These are phyloP conservation scores for Ophiocordyceps camponoti-saundersi DNA, from an alignment of 2,329 filamentous ascomycete species.

Conservation along the genomic window DNA sequence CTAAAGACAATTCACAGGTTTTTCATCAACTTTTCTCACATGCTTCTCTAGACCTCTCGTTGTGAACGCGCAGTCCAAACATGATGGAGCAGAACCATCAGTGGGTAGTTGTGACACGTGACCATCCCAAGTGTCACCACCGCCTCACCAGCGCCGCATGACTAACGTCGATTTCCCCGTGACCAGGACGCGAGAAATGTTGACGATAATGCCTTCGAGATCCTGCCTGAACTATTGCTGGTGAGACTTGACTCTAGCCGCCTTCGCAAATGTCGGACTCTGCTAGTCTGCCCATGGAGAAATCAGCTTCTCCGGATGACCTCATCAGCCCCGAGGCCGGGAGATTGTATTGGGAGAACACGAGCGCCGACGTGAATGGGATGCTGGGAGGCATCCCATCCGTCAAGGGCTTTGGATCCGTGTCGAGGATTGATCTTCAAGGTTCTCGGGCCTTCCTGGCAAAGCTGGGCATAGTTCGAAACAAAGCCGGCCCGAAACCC, in stretches of 20 bases:
- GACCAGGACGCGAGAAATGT: not conserved
- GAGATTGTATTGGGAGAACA: conserved; percentile 27
- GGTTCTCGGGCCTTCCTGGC: conserved; percentile 53
- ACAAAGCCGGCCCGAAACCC: conserved; percentile 14
- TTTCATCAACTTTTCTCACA: too few species aligned
- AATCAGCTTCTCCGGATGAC: not conserved
- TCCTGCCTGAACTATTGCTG: not conserved
- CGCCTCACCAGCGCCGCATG: not conserved
- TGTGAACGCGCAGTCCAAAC: not conserved
- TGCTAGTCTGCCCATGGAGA: not conserved
- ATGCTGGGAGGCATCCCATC: conserved; percentile 57
- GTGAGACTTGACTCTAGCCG: not conserved
- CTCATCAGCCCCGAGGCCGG: not conserved
- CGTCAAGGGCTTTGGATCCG: conserved; percentile 6
- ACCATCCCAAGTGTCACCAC: not conserved
- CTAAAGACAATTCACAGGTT: not conserved
- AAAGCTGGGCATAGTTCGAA: conserved; percentile 34
- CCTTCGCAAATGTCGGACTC: not conserved
- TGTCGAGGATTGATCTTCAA: conserved; percentile 51
- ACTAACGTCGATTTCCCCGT: not conserved
- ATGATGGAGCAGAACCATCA: not conserved
- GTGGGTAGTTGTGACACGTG: not conserved
- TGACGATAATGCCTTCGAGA: not conserved
- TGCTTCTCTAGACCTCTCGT: too few species aligned
- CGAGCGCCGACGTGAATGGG: conserved; percentile 37